Conservation (phyloP, 2,329 filamentous ascomycete genomes). For the Talaromyces pinophilus region DNA sequence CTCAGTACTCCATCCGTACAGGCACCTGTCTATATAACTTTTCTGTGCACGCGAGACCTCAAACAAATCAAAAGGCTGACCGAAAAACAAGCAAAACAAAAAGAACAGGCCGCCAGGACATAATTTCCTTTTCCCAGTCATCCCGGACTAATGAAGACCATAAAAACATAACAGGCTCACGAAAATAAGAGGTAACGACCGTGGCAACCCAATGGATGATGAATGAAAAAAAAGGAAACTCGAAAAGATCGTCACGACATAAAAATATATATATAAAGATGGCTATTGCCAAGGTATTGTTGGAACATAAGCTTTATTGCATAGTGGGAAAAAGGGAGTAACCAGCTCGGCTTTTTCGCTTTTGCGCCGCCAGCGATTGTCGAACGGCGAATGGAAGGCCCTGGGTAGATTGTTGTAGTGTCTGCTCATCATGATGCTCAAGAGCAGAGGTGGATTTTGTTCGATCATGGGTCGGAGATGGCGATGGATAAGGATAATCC, state of each 20-base stretch:
- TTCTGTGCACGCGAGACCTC: conserved; percentile 13
- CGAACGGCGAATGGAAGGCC: conserved; percentile 27
- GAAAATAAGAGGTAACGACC: conserved; percentile 4
- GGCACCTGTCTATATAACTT: conserved; percentile 21
- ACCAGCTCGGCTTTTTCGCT: conserved; percentile 43
- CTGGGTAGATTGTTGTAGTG: conserved; percentile 14
- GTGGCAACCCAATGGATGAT: conserved; percentile 17
- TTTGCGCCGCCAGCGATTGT: conserved; percentile 30
- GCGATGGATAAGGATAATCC: conserved; percentile 29
- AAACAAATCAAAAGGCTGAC: neutral
- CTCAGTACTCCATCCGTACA: conserved; percentile 22
- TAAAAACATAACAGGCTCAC: conserved; percentile 8
- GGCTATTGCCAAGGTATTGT: conserved; percentile 3
- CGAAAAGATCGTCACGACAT: conserved; percentile 23
- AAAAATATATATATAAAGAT: conserved; percentile 5
- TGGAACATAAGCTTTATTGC: conserved; percentile 7
- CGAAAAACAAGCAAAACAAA: neutral
- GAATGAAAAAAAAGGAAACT: conserved; percentile 20
- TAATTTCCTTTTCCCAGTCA: neutral
- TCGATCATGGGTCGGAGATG: conserved; percentile 36
- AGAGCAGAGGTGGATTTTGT: conserved; percentile 41
- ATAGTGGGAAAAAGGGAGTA: conserved; percentile 47
- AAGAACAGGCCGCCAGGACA: conserved; percentile 4
- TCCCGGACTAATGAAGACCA: conserved; percentile 8
- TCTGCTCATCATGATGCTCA: conserved; percentile 28